Evolutionary conservation across 2,329 filamentous ascomycete genomes (phyloP).

Genomic region (Phoma sp.): DNA sequence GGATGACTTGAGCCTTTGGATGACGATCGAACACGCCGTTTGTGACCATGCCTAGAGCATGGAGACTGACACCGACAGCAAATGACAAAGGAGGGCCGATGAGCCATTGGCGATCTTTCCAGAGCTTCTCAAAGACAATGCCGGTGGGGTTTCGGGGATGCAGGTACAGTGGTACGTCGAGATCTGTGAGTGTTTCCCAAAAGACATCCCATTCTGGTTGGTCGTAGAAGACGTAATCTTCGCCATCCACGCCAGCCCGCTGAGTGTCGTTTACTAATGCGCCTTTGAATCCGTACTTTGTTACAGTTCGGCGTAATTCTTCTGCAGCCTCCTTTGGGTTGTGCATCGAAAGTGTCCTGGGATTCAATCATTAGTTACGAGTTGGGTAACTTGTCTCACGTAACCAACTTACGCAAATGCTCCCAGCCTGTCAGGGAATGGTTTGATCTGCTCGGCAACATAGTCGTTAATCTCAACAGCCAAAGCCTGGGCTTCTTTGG

Average conservation of each 20-base stretch:
- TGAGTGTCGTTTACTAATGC: constrained; percentile 59
- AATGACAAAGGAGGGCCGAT: constrained; percentile 54
- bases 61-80: constrained; percentile 62
- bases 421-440: constrained; percentile 53
- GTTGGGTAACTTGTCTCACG: too few relatives aligned
- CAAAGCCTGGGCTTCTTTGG: constrained; percentile 53
- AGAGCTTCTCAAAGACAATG: constrained; percentile 56
- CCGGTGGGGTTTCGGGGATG: constrained; percentile 48
- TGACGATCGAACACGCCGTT: constrained; percentile 60
- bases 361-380: not conserved
- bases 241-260: constrained; percentile 36
- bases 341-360: constrained; percentile 42
- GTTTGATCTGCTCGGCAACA: constrained; percentile 53
- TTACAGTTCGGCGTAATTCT: constrained; percentile 40
- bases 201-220: constrained; percentile 41
- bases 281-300: constrained; percentile 65
- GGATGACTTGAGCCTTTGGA: constrained; percentile 56
- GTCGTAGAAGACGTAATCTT: constrained; percentile 45
- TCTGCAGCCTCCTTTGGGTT: constrained; percentile 41
- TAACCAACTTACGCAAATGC: constrained; percentile 23
- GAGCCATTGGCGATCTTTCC: constrained; percentile 65
- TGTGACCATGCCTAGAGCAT: constrained; percentile 61
- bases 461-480: constrained; percentile 59
- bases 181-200: constrained; percentile 34
- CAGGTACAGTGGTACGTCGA: constrained; percentile 46